Percentiles rank a stretch among this genome's conserved stretches.
These are phyloP conservation scores for Scalesia atractyloides DNA, from an alignment of 129 eudicot genomes.

Conservation along the genomic window DNA sequence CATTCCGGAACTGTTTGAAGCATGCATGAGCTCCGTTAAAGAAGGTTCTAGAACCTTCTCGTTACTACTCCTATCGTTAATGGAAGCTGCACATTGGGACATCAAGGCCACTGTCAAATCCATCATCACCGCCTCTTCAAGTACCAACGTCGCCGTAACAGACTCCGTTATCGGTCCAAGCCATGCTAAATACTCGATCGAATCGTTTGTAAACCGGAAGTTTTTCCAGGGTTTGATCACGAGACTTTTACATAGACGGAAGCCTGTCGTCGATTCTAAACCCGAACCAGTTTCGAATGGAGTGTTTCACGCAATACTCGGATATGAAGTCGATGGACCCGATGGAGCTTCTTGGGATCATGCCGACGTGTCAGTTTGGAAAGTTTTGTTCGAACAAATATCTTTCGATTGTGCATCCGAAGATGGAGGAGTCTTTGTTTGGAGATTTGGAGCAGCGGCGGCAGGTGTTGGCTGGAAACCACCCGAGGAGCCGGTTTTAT, in stretches of 20 bases:
- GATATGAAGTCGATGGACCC: slow-evolving; percentile 98
- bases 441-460: slow-evolving; percentile 87
- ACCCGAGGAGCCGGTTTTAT: slow-evolving; percentile 87
- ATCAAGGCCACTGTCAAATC: slow-evolving; percentile 85
- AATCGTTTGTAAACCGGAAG: slow-evolving; percentile 74
- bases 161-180: slow-evolving; percentile 49
- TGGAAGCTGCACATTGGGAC: slow-evolving; percentile 97
- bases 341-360: slow-evolving; percentile 66
- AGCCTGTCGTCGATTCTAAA: slow-evolving; percentile 60
- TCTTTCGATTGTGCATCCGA: slow-evolving; percentile 81
- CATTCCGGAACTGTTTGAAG: slow-evolving; percentile 65
- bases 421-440: slow-evolving; percentile 95
- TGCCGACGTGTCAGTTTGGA: slow-evolving; percentile 80
- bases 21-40: slow-evolving; percentile 63
- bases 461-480: slow-evolving; percentile 75
- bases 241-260: slow-evolving; percentile 97
- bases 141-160: slow-evolving; percentile 25
- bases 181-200: slow-evolving; percentile 79
- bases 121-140: slow-evolving; percentile 49
- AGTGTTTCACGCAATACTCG: slow-evolving; percentile 75
- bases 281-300: slow-evolving; percentile 74
- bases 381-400: slow-evolving; percentile 80
- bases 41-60: slow-evolving; percentile 75
- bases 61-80: slow-evolving; percentile 76
- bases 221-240: slow-evolving; percentile 87